Conservation (phyloP, 345 rosid species). For the Conringia planisiliqua region DNA sequence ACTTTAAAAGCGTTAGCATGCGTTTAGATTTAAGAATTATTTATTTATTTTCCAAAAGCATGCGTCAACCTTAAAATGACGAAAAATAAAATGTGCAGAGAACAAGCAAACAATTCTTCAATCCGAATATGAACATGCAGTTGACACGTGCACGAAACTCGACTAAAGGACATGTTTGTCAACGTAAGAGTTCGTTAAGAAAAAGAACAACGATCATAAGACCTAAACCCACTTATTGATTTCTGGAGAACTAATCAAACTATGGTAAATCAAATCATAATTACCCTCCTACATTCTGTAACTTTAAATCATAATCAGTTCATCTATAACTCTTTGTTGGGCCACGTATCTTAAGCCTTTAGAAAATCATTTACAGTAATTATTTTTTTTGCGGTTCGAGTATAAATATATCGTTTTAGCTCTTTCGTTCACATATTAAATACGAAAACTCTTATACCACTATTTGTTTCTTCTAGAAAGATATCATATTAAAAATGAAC, state of each 20-base stretch:
- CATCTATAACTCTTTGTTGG: constrained; percentile 9
- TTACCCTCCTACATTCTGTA: neutral
- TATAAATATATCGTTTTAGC: neutral
- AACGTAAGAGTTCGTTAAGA: constrained; percentile 5
- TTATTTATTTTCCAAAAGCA: constrained; percentile 18
- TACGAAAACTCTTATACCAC: neutral
- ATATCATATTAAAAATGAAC: neutral
- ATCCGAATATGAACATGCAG: constrained; percentile 1
- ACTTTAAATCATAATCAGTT: constrained; percentile 13
- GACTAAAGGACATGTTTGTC: constrained; percentile 4
- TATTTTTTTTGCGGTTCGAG: neutral
- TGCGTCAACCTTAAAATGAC: constrained; percentile 20
- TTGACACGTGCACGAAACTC: constrained; percentile 33
- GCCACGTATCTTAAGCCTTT: constrained; percentile 8
- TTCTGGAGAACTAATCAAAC: constrained; percentile 9
- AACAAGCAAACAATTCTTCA: neutral
- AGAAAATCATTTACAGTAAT: neutral
- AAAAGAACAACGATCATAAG: constrained; percentile 11
- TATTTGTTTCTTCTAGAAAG: neutral
- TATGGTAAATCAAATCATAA: constrained; percentile 17
- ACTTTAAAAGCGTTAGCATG: constrained; percentile 23
- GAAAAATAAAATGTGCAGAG: neutral
- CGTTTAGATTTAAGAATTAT: constrained; percentile 6
- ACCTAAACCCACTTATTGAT: neutral
- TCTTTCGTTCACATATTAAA: neutral